These are phyloP conservation scores for Phialophora tarda DNA, from an alignment of 2,329 filamentous ascomycete genomes.

Conservation along the genomic window DNA sequence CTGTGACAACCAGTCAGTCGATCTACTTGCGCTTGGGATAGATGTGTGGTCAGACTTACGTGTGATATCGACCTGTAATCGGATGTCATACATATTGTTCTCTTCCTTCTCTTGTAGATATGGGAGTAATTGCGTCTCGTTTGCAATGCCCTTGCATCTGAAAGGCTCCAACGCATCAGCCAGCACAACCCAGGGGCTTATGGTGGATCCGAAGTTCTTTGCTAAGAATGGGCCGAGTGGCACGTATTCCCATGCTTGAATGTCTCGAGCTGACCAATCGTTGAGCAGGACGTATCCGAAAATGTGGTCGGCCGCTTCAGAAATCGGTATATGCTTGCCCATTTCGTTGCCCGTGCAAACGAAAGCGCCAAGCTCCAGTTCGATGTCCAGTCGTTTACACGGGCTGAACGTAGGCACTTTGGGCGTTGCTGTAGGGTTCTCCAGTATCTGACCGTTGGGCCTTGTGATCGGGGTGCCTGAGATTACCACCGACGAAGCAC, in stretches of 20 bases:
- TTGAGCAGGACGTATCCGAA: constrained; percentile 85
- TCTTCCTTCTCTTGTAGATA: constrained; percentile 68
- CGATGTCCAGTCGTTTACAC: constrained; percentile 73
- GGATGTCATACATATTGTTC: constrained; percentile 70
- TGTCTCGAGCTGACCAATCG: constrained; percentile 83
- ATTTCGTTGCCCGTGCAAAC: constrained; percentile 69
- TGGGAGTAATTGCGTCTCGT: constrained; percentile 61
- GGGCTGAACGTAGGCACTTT: constrained; percentile 69
- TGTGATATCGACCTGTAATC: constrained; percentile 68
- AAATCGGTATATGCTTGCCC: constrained; percentile 67
- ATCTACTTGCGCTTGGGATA: neutral
- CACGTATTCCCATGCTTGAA: constrained; percentile 84
- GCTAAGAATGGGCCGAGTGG: constrained; percentile 81
- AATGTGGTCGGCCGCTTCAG: constrained; percentile 70
- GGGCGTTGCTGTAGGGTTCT: constrained; percentile 65
- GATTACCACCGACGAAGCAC: constrained; percentile 61
- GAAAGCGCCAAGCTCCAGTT: constrained; percentile 80
- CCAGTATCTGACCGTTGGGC: constrained; percentile 75
- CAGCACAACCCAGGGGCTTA: constrained; percentile 79
- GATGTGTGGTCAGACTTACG: constrained; percentile 50
- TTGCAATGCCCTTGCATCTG: constrained; percentile 59
- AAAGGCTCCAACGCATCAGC: constrained; percentile 77
- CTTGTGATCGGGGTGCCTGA: constrained; percentile 68
- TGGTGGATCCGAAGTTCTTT: constrained; percentile 81
- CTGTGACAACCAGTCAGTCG: constrained; percentile 25